Base-by-base conservation (phyloP, 441 rosid species). In the Eugenia klotzschiana region DNA sequence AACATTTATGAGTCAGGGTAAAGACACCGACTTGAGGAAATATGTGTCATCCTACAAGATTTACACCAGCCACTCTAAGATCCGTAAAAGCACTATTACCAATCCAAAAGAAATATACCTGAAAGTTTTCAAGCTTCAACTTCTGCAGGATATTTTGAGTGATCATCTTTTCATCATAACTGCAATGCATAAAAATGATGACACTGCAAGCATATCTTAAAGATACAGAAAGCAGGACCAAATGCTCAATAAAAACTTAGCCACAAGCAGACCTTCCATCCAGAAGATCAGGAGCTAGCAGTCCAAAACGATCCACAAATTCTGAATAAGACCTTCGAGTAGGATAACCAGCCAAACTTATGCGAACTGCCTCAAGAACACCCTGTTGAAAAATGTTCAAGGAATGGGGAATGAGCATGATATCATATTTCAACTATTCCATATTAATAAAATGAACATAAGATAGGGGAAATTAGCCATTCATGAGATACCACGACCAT, bases 341-440 rank as follows among this genome's bases (percentile, higher is more conserved):
- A 54, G 99, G 99, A 91, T 97, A 97, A 87, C 98, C 99, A 46
- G 99, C 99, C 84, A 97, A 90, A 91, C 99, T 94, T 83, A 97
- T 97, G 84, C 99, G 96, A 89, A 97, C 98, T 84, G 99, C 99
- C 92, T 96, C 99, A 86, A 97, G 81, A 85, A 97, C 99, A 89
- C 99, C 99, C 99, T 97, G 90, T 33, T 82, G 82, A 84, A 86
- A 84, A 86, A 80, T 10, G 55, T 50, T 83, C 80, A 80, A 80
- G 77, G 33, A 29, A 8, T 5, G 37, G 72, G 7, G 37, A 64
- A 33, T 33, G 43, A 37, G 43, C 23, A 64, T 33, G n/a, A 33
- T 8, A 33, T 64, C 74, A 64, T 46, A 46, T 64, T 29, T 1
- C 43, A 64, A 64, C 43, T 64, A 33, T 18, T 33, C n/a, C 74